Base-by-base conservation (phyloP, 1,284 basidiomycete species). In the Trametes sp. region DNA sequence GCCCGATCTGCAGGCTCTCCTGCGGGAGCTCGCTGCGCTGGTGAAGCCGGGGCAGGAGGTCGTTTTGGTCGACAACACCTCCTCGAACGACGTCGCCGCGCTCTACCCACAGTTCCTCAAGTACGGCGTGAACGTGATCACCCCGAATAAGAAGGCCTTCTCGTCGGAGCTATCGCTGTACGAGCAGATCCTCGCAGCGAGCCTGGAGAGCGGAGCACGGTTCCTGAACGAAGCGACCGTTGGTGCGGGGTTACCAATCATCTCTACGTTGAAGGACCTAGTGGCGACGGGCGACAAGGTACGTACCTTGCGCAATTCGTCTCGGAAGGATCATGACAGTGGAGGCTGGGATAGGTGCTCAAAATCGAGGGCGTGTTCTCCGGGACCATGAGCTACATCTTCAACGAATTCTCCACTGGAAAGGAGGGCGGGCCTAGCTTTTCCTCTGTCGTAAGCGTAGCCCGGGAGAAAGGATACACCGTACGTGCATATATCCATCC, bases 341-440 rank as follows among this genome's bases (percentile, higher is more conserved):
- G 21, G 31, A n/a, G n/a, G 14, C 19, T 63, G 44, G 8, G 7
- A 2, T 13, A 93, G 92, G 79, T 94, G 64, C 78, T 81, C 64
- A 93, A 90, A 78, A 91, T 94, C 66, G 92, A 94, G 76, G 92
- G 92, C 42, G 94, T 97, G 44, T 91, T 97, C 77, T 95, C 93
- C 9, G 97, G 97, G 4, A 99, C 97, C 0, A 88, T 99, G 82
- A 95, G 92, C 74, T 99, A 99, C 82, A 98, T 99, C 79, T 99
- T 99, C 85, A 99, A 99, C 80, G 90, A 96, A 69, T 99, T 96
- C 76, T 95, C 92, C 5, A 87, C 84, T 0, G 85, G 85, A 0
- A 79, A 79, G 24, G 77, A 81, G 26, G 83, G 81, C 49, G 87
- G 88, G 0, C 87, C 88, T 0, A 78, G 80, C 41, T 98, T 99